Evolutionary conservation across 306 rosid genomes (phyloP), one percentile per base, ranked within the genome.

Genomic region (Pterocarpus santalinus): DNA sequence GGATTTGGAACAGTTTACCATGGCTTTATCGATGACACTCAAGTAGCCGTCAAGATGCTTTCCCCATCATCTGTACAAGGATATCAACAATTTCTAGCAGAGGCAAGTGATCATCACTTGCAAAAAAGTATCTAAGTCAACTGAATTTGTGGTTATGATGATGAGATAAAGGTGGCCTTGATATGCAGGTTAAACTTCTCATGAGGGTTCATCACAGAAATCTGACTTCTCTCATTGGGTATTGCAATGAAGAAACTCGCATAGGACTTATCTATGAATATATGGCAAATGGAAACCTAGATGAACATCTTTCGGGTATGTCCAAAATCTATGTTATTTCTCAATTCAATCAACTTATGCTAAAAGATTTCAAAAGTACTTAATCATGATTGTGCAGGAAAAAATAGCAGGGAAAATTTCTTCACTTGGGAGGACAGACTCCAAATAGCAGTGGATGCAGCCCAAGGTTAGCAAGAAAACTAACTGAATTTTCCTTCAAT

Each of bases 11-110:
- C 53, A 15, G 91, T 86, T 17, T 88, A 55, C 72, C 69, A 78
- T 66, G 89, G 89, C 6, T 55, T 63, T 47, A 11, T 79, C 43
- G 90, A 83, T 55, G 77, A 55, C 34, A 70, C 63, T 68, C 69
- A 75, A 79, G 92, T 89, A 22, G 90, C 90, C 43, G 75, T 87
- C 3, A 89, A 89, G 83, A 69, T 85, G 72, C 87, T 89, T 33
- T 83, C 88, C 2, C 32, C 77, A 33, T 53, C 90, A 2, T 82
- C 90, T 14, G 70, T 28, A 30, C 88, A 76, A 39, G 86, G 89
- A 5, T 73, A 75, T 76, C 78, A 81, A 4, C 84, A 87, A 72
- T 89, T 85, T 81, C 82, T 78, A 16, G 86, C 87, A 53, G 90
- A 89, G 89, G 90, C 76, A 85, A 5, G 85, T 73, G 4, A 8